Evolutionary conservation across 1,284 basidiomycete species (phyloP).

Genomic region (Boletellus deceptivus): DNA sequence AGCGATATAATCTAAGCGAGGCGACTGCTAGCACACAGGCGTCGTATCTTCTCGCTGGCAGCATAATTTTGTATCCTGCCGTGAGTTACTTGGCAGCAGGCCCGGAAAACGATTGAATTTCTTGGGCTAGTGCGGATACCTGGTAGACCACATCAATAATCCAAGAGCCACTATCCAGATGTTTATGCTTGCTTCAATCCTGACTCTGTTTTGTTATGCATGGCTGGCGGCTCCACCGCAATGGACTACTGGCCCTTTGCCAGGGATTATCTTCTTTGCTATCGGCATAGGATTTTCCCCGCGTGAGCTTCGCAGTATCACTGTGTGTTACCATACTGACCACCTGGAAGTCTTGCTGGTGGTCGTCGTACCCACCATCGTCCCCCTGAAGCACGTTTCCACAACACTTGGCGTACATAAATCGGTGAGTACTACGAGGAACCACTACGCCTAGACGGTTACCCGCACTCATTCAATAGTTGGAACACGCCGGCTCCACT

Average conservation of each 20-base stretch:
- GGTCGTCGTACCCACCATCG: conserved; percentile 71
- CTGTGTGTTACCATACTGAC: conserved; percentile 3
- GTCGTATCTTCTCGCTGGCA: conserved; percentile 73
- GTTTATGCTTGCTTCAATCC: conserved; percentile 56
- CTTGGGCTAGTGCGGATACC: conserved; percentile 50
- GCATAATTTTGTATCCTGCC: conserved; percentile 70
- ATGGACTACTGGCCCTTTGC: conserved; percentile 56
- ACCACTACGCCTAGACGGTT: not conserved
- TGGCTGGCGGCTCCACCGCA: conserved; percentile 65
- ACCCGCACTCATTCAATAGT: conserved; percentile 36
- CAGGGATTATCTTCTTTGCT: conserved; percentile 62
- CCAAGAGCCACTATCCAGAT: conserved; percentile 57
- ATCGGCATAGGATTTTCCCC: conserved; percentile 74
- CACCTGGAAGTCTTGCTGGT: conserved; percentile 59
- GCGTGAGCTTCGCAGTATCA: conserved; percentile 40
- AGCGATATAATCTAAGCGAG: conserved; percentile 62
- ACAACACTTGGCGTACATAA: conserved; percentile 80
- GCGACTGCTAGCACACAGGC: conserved; percentile 60
- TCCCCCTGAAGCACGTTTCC: conserved; percentile 69
- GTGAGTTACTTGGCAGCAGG: conserved; percentile 36
- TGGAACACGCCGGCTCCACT: conserved; percentile 71
- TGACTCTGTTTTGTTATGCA: conserved; percentile 61
- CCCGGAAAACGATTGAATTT: conserved; percentile 3
- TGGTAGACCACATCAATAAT: conserved; percentile 58
- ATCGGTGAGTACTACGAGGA: conserved; percentile 47